Evolutionary conservation across 129 eudicot genomes (phyloP), one percentile per base, ranked within the genome.

Genomic region (Helianthus tuberosus): DNA sequence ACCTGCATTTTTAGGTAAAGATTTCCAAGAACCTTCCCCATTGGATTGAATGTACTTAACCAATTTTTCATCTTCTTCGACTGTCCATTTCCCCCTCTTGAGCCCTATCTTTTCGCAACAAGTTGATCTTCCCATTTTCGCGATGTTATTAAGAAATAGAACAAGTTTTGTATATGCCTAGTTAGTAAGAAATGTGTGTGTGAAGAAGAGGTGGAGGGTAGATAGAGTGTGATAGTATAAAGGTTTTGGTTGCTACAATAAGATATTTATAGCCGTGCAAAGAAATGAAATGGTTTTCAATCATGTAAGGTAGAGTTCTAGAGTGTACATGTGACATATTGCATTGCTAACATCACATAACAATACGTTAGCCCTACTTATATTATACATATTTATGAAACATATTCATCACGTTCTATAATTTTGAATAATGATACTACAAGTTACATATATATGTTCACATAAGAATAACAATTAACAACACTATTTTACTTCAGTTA

Each of bases 1-100:
- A 91, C 97, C 97, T 60, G 97, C 96, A 86, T 89, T 86, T 74
- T 89, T 89, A 38, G 97, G 97, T 58, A 91, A 83, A 3, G 93
- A 83, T 79, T 89, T 84, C 97, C 97, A 91, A 1, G 87, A 86
- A 1, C 97, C 96, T 79, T 91, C 96, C 5, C 97, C 97, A 79
- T 91, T 77, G 32, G 86, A 81, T 74, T 78, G 84, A 77, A 91
- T 89, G 75, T 89, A 91, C 3, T 79, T 91, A 1, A 77, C 72
- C 73, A 91, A 77, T 11, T 71, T 66, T 55, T 89, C 87, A 57
- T 91, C 97, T 83, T 91, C 96, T 73, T 91, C 96, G 1, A 84
- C 76, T 0, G 91, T 89, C 97, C 97, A 91, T 77, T 91, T 83
- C 50, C 97, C 97, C 13, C 85, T 79, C 57, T 74, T 91, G 13